Conservation (phyloP, 1,284 basidiomycete species). For the Porodaedalea pini region DNA sequence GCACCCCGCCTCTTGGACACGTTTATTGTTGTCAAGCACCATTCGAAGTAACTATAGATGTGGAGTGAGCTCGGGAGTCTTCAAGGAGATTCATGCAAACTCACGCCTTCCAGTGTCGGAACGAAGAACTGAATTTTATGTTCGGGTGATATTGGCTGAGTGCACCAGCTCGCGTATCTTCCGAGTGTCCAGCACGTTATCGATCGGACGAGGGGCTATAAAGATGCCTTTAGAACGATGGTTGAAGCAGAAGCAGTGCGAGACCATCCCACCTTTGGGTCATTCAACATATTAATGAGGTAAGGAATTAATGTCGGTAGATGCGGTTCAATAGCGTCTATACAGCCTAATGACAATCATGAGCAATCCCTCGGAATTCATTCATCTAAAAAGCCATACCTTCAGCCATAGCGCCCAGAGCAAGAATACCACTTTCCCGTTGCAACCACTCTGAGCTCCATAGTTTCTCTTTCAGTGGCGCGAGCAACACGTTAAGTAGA, state of each 20-base stretch:
- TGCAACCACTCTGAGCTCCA: slow-evolving; percentile 95
- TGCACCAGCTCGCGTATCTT: slow-evolving; percentile 97
- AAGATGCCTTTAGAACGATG: slow-evolving; percentile 1
- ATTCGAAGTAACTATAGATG: slow-evolving; percentile 78
- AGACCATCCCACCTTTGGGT: slow-evolving; percentile 70
- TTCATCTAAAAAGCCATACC: slow-evolving; percentile 45
- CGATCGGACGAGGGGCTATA: slow-evolving; percentile 89
- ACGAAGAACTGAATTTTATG: slow-evolving; percentile 91
- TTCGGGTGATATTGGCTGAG: slow-evolving; percentile 75
- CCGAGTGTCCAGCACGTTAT: slow-evolving; percentile 99
- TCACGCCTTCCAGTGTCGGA: slow-evolving; percentile 95
- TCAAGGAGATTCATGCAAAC: slow-evolving; percentile 33
- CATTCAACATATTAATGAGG: slow-evolving; percentile 85
- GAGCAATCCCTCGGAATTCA: slow-evolving; percentile 11
- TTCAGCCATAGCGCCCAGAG: slow-evolving; percentile 97
- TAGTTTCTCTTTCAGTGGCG: slow-evolving; percentile 89
- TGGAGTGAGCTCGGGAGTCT: slow-evolving; percentile 18
- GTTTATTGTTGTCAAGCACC: slow-evolving; percentile 99
- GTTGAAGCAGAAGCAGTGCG: slow-evolving; percentile 4
- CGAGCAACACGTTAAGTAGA: slow-evolving; percentile 84
- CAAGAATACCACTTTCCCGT: slow-evolving; percentile 93
- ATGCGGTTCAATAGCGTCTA: slow-evolving; percentile 93
- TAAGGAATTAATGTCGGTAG: slow-evolving; percentile 90
- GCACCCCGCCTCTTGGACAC: slow-evolving; percentile 98
- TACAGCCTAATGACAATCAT: slow-evolving; percentile 67